Base-by-base conservation (phyloP, 306 rosid species). In the Rubus idaeus region DNA sequence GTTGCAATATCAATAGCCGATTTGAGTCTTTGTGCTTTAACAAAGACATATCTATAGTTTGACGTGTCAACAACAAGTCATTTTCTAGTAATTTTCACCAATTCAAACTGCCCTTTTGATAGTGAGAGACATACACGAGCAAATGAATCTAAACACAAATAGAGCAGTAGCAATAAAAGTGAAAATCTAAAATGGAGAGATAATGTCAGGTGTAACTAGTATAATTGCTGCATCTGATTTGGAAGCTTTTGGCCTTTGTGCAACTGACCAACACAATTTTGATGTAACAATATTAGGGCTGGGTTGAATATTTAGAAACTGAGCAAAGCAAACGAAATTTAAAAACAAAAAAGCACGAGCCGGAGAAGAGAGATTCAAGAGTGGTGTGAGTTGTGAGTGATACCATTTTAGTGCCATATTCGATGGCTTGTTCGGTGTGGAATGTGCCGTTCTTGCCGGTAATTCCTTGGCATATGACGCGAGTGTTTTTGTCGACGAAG, bases 391-490 rank as follows among this genome's bases (percentile, higher is more conserved):
- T 23, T 23, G 26, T 23, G 26, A 23, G 0, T 23, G 0, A 39
- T 61, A 91, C 99, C 99, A 96, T 96, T 80, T 96, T 96, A 74
- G 99, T 96, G 83, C 99, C 99, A 58, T 96, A 96, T 81, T 96
- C 97, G 76, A 96, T 92, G 78, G 99, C 99, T 72, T 96, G 99
- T 77, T 96, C 97, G 1, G 97, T 92, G 85, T 96, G 99, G 77
- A 96, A 96, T 45, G 98, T 91, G 56, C 99, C 99, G 61, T 88
- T 96, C 58, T 92, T 96, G 4, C 99, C 99, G 1, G 99, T 95
- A 76, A 95, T 95, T 18, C 99, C 99, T 70, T 95, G 99, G 77
- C 99, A 95, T 52, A 96, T 91, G 84, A 96, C 97, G 83, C 99
- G 99, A 0, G 99, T 96, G 86, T 91, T 89, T 78, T 96, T 92